Evolutionary conservation across 106 monocot genomes (phyloP), one percentile per base, ranked within the genome.

Genomic region (Dendrobium chrysotoxum): DNA sequence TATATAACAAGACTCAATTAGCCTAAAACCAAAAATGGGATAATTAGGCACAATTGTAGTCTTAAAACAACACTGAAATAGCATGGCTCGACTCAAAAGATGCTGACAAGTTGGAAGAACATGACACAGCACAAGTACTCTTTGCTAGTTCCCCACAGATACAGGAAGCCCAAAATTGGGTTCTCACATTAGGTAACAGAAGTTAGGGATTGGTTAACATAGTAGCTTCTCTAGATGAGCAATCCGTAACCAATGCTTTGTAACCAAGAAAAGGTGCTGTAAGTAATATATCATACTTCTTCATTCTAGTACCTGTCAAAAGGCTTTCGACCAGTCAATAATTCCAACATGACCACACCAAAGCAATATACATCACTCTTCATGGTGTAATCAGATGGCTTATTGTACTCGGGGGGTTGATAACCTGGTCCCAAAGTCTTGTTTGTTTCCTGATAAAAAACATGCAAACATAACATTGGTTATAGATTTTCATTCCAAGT

Each of bases 321-420:
- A 77, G 77, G 50, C 77, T 77, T 53, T 53, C 77, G 31, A 30
- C 77, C 77, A 8, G 77, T 77, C 16, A 77, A 53, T 0, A 77
- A 50, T 53, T 77, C 77, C 77, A 77, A 39, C 77, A 77, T 77
- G 77, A 77, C 77, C 77, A 77, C 77, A 46, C 77, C 77, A 77
- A 77, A 77, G 77, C 77, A 50, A n/a, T 77, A 77, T 26, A 53
- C 28, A 28, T 77, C 77, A 28, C 53, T 77, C 77, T 77, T 77
- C 50, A 77, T 46, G 28, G 50, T 53, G 30, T 77, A 77, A 50
- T 77, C 28, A 15, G 50, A 46, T 15, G 53, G 53, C 77, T 26
- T 53, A 5, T 23, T 28, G 53, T 50, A 46, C 77, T 77, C 53
- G 12, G 77, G 77, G 53, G 77, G 50, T 53, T 30, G 45, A 77